Conservation (phyloP, 139 green algal species). For the Nannochloris sp. region DNA sequence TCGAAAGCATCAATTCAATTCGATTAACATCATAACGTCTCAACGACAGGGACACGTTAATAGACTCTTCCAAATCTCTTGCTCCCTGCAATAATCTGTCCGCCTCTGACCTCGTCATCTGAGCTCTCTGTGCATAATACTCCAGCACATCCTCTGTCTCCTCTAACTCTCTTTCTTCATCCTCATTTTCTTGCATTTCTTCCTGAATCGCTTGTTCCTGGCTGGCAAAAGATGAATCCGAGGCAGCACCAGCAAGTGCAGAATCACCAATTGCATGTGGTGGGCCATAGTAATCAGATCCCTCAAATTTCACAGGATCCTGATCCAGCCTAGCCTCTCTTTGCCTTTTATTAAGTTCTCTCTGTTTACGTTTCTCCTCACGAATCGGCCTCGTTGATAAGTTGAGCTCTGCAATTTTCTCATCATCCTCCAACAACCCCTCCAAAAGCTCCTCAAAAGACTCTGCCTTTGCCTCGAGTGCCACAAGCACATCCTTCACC, state of each 20-base stretch:
- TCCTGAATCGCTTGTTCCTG: slow-evolving; percentile 57
- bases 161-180: slow-evolving; percentile 51
- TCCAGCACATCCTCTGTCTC: slow-evolving; percentile 88
- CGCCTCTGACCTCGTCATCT: slow-evolving; percentile 58
- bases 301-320: neutral
- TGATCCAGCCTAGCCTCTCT: slow-evolving; percentile 37
- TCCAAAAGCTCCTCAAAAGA: slow-evolving; percentile 71
- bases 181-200: slow-evolving; percentile 48
- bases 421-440: slow-evolving; percentile 90
- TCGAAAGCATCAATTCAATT: slow-evolving; percentile 82
- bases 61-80: slow-evolving; percentile 85
- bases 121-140: slow-evolving; percentile 86
- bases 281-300: neutral
- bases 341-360: slow-evolving; percentile 75
- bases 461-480: slow-evolving; percentile 76
- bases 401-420: slow-evolving; percentile 84
- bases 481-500: slow-evolving; percentile 80
- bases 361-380: slow-evolving; percentile 63
- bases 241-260: neutral
- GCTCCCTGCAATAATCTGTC: slow-evolving; percentile 67
- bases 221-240: neutral
- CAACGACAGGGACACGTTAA: slow-evolving; percentile 72
- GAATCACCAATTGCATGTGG: neutral
- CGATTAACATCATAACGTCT: slow-evolving; percentile 75
- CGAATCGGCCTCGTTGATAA: slow-evolving; percentile 59